Conservation (phyloP, 371 early-diverging fungal genomes). For the Apophysomyces elegans region DNA sequence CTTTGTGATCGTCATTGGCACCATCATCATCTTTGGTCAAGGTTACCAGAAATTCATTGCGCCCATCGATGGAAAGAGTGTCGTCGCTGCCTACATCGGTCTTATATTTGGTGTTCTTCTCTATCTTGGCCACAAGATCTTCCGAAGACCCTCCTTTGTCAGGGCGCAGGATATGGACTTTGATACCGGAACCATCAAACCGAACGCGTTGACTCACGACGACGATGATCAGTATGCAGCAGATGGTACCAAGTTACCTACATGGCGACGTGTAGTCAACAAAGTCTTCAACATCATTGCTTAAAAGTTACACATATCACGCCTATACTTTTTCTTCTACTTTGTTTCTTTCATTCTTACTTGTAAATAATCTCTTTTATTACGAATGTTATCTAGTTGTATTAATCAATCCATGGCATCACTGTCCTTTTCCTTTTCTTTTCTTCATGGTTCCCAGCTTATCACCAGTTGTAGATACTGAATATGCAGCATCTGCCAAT, state of each 20-base stretch:
- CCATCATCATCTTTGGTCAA: constrained; percentile 66
- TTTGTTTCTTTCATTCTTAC: neutral
- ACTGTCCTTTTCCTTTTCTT: too few relatives aligned
- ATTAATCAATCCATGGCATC: too few relatives aligned
- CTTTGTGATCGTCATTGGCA: constrained; percentile 58
- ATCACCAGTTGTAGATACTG: too few relatives aligned
- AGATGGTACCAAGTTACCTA: neutral
- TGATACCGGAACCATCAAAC: constrained; percentile 33
- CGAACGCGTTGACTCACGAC: constrained; percentile 16
- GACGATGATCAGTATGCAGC: constrained; percentile 11
- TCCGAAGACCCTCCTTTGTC: constrained; percentile 26
- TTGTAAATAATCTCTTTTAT: neutral
- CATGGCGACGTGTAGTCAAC: constrained; percentile 14
- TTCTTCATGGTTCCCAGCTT: too few relatives aligned
- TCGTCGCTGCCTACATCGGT: constrained; percentile 52
- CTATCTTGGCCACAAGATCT: constrained; percentile 54
- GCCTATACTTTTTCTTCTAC: neutral
- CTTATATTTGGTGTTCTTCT: constrained; percentile 50
- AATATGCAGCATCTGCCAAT: too few relatives aligned
- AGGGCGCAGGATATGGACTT: constrained; percentile 38
- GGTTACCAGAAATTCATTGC: constrained; percentile 56
- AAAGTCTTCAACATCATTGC: constrained; percentile 29
- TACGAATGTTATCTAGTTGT: too few relatives aligned
- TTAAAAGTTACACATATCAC: constrained; percentile 1
- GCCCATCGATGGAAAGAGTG: constrained; percentile 36